phyloP scores from a whole-genome alignment of 257 asterid species.

The Salvia rosmarinus region DNA sequence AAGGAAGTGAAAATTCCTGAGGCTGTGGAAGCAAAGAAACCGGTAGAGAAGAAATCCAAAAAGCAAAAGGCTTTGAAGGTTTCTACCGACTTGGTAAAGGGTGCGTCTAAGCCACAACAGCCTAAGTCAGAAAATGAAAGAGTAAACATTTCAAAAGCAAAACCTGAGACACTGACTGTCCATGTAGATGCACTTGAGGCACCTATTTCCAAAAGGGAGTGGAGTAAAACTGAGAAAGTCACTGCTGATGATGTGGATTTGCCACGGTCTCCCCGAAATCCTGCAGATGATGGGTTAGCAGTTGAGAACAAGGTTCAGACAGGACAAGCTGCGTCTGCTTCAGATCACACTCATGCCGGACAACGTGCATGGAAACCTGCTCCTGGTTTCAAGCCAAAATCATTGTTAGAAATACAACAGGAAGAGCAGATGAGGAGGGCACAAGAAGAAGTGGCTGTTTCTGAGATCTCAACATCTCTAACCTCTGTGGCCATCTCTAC shows the following conservation, averaged over 20 bases:
- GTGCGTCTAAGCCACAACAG: slow-evolving; percentile 52
- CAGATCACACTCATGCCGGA: slow-evolving; percentile 52
- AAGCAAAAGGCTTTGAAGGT: slow-evolving; percentile 80
- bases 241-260: slow-evolving; percentile 38
- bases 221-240: slow-evolving; percentile 38
- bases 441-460: slow-evolving; percentile 51
- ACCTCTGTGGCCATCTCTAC: slow-evolving; percentile 54
- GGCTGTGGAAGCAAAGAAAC: slow-evolving; percentile 57
- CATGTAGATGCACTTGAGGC: slow-evolving; percentile 42
- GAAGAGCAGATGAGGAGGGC: slow-evolving; percentile 96
- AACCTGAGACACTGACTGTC: slow-evolving; percentile 39
- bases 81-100: slow-evolving; percentile 50
- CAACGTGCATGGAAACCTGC: slow-evolving; percentile 97
- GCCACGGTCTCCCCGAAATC: slow-evolving; percentile 24
- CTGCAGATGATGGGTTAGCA: slow-evolving; percentile 36
- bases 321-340: slow-evolving; percentile 40
- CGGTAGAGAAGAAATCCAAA: slow-evolving; percentile 78
- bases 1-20: slow-evolving; percentile 59
- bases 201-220: slow-evolving; percentile 47
- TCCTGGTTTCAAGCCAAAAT: slow-evolving; percentile 93
- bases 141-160: slow-evolving; percentile 36
- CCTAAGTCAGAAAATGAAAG: slow-evolving; percentile 51
- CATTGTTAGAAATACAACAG: slow-evolving; percentile 85
- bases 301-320: slow-evolving; percentile 41
- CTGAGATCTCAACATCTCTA: slow-evolving; percentile 59